Base-by-base conservation (phyloP, 1,284 basidiomycete species). In the Trichosporon sp. region DNA sequence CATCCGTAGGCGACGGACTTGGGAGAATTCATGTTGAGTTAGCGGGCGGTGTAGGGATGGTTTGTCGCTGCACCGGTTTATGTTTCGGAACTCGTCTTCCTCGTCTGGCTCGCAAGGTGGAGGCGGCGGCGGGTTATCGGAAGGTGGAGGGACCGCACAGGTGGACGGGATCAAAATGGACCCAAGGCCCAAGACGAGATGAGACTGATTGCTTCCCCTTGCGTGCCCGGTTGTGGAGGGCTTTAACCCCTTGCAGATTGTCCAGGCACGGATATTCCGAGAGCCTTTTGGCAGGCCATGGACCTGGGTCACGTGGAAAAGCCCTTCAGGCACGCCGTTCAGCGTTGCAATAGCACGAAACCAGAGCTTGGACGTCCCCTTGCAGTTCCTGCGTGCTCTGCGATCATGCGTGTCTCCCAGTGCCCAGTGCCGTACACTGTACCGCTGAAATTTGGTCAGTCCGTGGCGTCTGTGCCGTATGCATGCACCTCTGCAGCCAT, bases 1-100 rank as follows among this genome's bases (percentile, higher is more conserved):
- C 70, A 74, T 40, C 70, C 71, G 61, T 70, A 72, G 4, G 61
- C 69, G 16, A 74, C 71, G 10, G 68, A 70, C 16, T 46, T 56
- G 4, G 73, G 70, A 8, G 73, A 70, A 69, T 74, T 74, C 70
- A 71, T 54, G 3, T 5, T 19, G 21, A n/a, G 31, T 11, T 69
- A 43, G 59, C 38, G 11, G 43, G 37, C 48, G 32, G 66, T 48
- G 51, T 54, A 37, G 21, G n/a, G 66, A 54, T 38, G 66, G 11
- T 32, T 35, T 31, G 16, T 54, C n/a, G 48, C 32, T 46, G 31
- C 26, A 66, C 65, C 43, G 21, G 26, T 35, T 59, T 26, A 11
- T 26, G 26, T 26, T 59, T 31, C 31, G 54, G 21, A 35, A 37
- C 32, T 21, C 31, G 16, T 12, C 26, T 26, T 26, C 26, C 26